Evolutionary conservation across 2,329 filamentous ascomycete genomes (phyloP), one percentile per base, ranked within the genome.

Genomic region (Colletotrichum phormii): DNA sequence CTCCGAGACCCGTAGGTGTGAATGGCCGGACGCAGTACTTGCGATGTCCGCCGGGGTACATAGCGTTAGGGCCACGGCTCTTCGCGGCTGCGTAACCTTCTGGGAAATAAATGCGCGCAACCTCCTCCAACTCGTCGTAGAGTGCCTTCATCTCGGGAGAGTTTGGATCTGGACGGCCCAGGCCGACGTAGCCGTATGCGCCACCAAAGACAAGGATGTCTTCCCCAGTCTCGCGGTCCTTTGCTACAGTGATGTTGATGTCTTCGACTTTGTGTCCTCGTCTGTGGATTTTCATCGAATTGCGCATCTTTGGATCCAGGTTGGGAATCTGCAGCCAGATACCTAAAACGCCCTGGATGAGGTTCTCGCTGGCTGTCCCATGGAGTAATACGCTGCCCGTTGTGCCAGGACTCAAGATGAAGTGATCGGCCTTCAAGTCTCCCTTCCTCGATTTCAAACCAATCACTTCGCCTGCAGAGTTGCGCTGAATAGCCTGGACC

Each of bases 301-400:
- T 58, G 22, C 60, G 57, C 37, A 72, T 53, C 33, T 64, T 29
- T 53, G 70, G 64, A 7, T 72, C 24, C 22, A 69, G 33, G 49
- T 68, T 72, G 22, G 70, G 70, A 3, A 72, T 63, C 37, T 68
- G 70, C 29, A 72, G 51, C 70, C 70, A 72, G 3, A 68, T 49
- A 7, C 70, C 70, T 18, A 72, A 33, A 2, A 72, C 70, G 15
- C 70, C 70, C 22, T 72, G 70, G 49, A 72, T 53, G 46, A 67
- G 64, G 22, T 63, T 68, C 35, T 72, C 70, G 64, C 42, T 64
- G 55, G 42, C 54, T 46, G 29, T 51, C 18, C 55, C 70, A 57
- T 24, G 42, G 31, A 55, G n/a, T 22, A 54, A 22, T 18, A 11
- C n/a, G 11, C 26, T 54, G 11, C 51, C 51, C 11, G 22, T 54